phyloP scores from a whole-genome alignment of 768 basidiomycete species.

The Sistotremastrum suecicum region DNA sequence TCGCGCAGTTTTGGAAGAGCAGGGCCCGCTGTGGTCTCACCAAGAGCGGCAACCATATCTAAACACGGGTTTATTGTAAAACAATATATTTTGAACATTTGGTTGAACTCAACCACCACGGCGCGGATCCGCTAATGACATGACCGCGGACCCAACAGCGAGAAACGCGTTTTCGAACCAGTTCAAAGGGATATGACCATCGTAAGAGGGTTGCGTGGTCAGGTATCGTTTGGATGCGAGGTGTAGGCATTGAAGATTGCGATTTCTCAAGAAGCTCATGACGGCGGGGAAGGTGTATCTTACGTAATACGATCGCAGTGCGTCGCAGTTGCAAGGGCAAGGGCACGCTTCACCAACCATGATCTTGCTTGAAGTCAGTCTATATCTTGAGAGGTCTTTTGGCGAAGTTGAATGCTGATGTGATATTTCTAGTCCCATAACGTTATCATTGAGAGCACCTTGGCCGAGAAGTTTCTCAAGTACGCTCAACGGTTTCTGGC shows the following conservation, averaged over 20 bases:
- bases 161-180: slow-evolving; percentile 76
- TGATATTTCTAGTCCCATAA: slow-evolving; percentile 49
- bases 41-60: slow-evolving; percentile 90
- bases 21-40: slow-evolving; percentile 80
- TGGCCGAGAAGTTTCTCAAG: slow-evolving; percentile 80
- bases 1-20: slow-evolving; percentile 66
- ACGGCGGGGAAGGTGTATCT: no score
- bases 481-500: slow-evolving; percentile 22
- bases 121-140: slow-evolving; percentile 67
- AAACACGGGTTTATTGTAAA: background rate
- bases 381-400: background rate
- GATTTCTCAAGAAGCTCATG: no score
- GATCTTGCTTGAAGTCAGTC: slow-evolving; percentile 74
- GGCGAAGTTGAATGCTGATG: slow-evolving; percentile 1
- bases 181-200: slow-evolving; percentile 71
- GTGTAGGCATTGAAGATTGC: no score
- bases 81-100: background rate
- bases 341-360: slow-evolving; percentile 22
- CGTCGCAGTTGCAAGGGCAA: background rate
- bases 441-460: slow-evolving; percentile 82
- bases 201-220: slow-evolving; percentile 36
- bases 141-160: slow-evolving; percentile 71
- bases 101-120: slow-evolving; percentile 53
- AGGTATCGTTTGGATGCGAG: background rate
- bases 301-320: no score